Base-by-base conservation (phyloP, 1,284 basidiomycete genomes). In the Trichosporon asahii region DNA sequence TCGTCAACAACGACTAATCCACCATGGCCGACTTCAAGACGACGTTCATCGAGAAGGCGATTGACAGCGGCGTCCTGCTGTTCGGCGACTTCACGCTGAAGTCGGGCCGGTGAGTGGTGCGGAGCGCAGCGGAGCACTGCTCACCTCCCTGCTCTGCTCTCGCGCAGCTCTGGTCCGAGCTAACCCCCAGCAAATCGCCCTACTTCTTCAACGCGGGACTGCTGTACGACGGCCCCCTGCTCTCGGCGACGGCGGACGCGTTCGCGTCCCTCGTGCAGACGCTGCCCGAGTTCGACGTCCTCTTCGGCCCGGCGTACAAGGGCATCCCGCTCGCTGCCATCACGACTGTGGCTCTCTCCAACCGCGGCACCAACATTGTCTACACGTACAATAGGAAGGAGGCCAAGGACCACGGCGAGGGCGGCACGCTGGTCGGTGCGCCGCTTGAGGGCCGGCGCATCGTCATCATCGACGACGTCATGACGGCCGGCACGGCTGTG, bases 221-320 rank as follows among this genome's bases (percentile, higher is more conserved):
- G 12, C 87, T 99, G 74, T 94, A 91, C 82, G 90, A 91, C 4
- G 93, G 95, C 0, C 88, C 89, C 1, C 89, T 96, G 53, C 88
- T 99, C 44, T 85, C 90, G 49, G 87, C 90, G 7, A 86, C 97
- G 31, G 90, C 94, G 8, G 86, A 88, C n/a, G 94, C 95, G 15
- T 98, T 97, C 77, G 94, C 96, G 3, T 84, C 89, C 66, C 80
- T 86, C 31, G 76, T 86, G 11, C 74, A 81, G 4, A 82, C 82
- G 4, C 82, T 91, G 15, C 90, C 90, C 1, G 77, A 86, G 67
- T 97, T 98, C 76, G 94, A 97, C 77, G 88, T 98, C 57, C 87
- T 98, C 33, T 98, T 98, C 78, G 97, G 96, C 0, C 97, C 96
- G 0, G 96, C 97, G 2, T 99, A 99, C 87, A 99, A 99, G 85